Evolutionary conservation across 1,139 yeast genomes (phyloP).

Genomic region (Geotrichum armillariae): DNA sequence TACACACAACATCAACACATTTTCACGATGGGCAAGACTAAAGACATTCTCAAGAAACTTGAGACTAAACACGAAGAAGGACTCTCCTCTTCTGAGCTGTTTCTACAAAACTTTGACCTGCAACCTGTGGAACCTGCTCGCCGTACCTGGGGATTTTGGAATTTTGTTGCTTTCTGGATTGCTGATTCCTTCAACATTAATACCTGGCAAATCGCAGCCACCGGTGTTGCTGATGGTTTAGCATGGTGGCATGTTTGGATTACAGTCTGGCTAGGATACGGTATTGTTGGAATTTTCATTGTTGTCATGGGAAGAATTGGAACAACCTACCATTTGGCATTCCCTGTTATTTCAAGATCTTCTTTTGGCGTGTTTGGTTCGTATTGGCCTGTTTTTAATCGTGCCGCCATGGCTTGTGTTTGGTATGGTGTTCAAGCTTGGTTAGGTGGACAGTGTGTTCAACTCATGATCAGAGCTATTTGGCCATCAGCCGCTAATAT

Average conservation of each 20-base stretch:
- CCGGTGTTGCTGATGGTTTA: conserved; percentile 71
- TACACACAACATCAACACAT: no score
- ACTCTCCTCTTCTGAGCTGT: conserved; percentile 28
- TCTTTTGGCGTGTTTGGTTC: conserved; percentile 44
- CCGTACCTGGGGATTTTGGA: conserved; percentile 80
- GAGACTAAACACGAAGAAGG: conserved; percentile 30
- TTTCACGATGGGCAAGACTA: conserved; percentile 13
- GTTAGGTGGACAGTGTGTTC: conserved; percentile 81
- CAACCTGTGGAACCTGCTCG: conserved; percentile 67
- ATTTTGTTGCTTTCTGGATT: conserved; percentile 76
- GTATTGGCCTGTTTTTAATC: conserved; percentile 41
- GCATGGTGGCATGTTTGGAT: conserved; percentile 92
- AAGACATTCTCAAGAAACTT: conserved; percentile 15
- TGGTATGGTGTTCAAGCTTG: conserved; percentile 87
- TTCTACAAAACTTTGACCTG: conserved; percentile 67
- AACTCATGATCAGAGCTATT: conserved; percentile 49
- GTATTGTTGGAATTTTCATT: conserved; percentile 37
- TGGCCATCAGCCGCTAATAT: conserved; percentile 44
- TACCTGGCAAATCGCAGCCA: conserved; percentile 89
- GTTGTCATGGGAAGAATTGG: conserved; percentile 41
- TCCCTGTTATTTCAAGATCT: conserved; percentile 42
- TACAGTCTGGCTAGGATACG: conserved; percentile 62
- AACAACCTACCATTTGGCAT: conserved; percentile 41
- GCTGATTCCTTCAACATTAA: conserved; percentile 86
- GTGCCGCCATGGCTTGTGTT: conserved; percentile 71